Percentiles rank a stretch among this genome's conserved stretches.
phyloP scores from a whole-genome alignment of 306 rosid genomes.

The Spatholobus suberectus region DNA sequence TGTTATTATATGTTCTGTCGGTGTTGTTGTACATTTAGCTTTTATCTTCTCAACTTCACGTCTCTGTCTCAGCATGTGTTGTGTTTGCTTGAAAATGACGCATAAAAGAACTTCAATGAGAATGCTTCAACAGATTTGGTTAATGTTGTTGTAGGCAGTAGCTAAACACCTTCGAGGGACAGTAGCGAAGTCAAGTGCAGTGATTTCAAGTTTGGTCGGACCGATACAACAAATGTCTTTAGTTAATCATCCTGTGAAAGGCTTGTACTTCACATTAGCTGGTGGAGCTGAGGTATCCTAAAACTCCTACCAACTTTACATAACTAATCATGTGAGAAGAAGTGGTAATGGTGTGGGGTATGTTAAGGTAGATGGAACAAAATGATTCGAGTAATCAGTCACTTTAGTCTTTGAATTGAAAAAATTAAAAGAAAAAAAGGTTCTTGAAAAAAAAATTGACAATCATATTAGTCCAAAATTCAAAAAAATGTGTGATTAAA shows the following conservation, averaged over 20 bases:
- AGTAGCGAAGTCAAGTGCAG: slow-evolving; percentile 51
- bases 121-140: background rate
- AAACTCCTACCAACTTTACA: background rate
- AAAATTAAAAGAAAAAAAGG: no score
- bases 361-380: no score
- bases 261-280: slow-evolving; percentile 48
- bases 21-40: background rate
- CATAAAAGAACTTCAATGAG: background rate
- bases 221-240: slow-evolving; percentile 64
- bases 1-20: background rate
- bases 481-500: no score
- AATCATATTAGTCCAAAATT: no score
- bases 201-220: slow-evolving; percentile 63
- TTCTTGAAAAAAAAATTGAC: no score
- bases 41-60: background rate
- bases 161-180: slow-evolving; percentile 56
- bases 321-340: background rate
- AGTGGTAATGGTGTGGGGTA: background rate
- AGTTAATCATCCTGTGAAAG: slow-evolving; percentile 48
- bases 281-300: slow-evolving; percentile 67
- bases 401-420: no score
- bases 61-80: background rate
- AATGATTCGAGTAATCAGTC: no score
- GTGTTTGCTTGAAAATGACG: background rate
- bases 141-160: slow-evolving; percentile 45